Base-by-base conservation (phyloP, 2,329 filamentous ascomycete species). In the Talaromyces pinophilus region DNA sequence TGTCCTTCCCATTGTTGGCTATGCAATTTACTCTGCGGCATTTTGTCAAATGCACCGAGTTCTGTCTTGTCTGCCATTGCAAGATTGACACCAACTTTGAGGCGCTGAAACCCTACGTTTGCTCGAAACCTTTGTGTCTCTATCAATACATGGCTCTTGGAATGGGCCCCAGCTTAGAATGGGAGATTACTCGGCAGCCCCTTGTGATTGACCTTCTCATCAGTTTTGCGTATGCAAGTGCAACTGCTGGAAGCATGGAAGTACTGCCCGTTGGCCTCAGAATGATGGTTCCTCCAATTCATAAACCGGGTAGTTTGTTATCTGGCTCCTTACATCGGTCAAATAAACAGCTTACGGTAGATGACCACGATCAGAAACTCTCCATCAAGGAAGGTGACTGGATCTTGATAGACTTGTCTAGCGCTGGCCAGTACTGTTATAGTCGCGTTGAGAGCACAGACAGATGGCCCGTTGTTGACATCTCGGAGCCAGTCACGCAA, bases 121-220 rank as follows among this genome's bases (percentile, higher is more conserved):
- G 93, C 78, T 86, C 86, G 25, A 85, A 86, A 13, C 82, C 84
- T 1, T 82, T 97, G 2, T 97, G 93, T 72, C 81, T 96, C 3
- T 96, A 91, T 72, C 93, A 97, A 74, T 96, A 95, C 79, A 91
- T 96, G 84, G 84, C 86, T 17, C 82, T 96, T n/a, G 92, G 92
- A 0, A 89, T 97, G 72, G 93, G 93, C 0, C 90, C 92, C 1
- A 92, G 88, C 71, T 87, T 96, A 65, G 93, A 97, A 75, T 88
- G 93, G 74, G 92, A 97, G 73, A 90, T 97, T 25, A 73, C 90
- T 30, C 86, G 87, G 13, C 91, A 93, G 73, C 92, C 92, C 1
- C 87, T 88, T 65, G 92, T 96, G 0, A 91, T 96, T 13, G 93
- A 97, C 74, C 82, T 97, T 1, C 84, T 97, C 0, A 79, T 96